Evolutionary conservation across 208 protist genomes (phyloP), one percentile per base, ranked within the genome.

Genomic region (Wallacemonas sp.): DNA sequence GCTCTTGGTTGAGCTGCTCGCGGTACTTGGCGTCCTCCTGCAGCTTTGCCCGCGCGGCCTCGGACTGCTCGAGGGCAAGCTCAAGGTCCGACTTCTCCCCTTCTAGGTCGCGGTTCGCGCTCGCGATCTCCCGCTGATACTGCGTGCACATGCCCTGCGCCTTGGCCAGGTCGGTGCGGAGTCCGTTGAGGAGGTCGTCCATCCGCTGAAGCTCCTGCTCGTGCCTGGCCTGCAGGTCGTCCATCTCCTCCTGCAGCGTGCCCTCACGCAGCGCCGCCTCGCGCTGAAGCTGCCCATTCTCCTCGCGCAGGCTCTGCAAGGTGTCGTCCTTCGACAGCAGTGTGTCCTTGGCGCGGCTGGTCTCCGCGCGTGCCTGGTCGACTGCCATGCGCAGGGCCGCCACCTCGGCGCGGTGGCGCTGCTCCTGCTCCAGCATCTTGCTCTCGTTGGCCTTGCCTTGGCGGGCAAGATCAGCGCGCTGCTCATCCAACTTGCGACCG

Each of bases 171-270:
- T 95, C 87, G 25, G 67, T 67, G 33, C 90, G 90, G 28, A 96
- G 79, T 16, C 79, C 72, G 54, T 89, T 83, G n/a, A 96, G 62
- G 18, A 96, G 52, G 29, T 92, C 81, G 50, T 96, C 90, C 77
- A 93, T 87, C 42, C 81, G 77, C 25, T 65, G 79, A 59, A 91
- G 69, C 77, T 91, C 89, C 62, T 75, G 64, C 55, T 84, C 84
- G 57, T 89, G 79, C n/a, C 65, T 61, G 61, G 79, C 79, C 52
- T 65, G 68, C 18, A 78, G 50, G 42, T 90, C 81, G 38, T 84
- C 74, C 45, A 92, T 65, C 54, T 91, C 75, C 57, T 89, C 84
- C 50, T 87, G 76, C 69, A 86, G 67, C 8, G 77, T 65, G 25
- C 72, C 76, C 36, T 82, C 81, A 18, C 76, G 74, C 67, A 82